Evolutionary conservation across 352 stramenopile genomes (phyloP), one percentile per base, ranked within the genome.

Genomic region (Phytophthora crassamura): DNA sequence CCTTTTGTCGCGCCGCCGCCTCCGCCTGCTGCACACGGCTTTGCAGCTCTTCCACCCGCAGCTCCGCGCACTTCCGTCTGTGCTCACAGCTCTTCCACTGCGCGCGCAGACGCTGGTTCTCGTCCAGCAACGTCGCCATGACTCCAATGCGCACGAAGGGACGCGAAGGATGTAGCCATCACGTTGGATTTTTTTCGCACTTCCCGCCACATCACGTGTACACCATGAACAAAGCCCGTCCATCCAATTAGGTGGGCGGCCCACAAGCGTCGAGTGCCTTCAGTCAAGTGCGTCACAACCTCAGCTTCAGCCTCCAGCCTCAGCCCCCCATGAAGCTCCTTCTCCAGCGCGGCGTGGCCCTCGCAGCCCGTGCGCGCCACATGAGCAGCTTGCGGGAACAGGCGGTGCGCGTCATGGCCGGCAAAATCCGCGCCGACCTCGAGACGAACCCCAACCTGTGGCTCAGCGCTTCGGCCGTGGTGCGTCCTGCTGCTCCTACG

Each of bases 371-470:
- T 40, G 51, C 58, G 43, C 74, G 69, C 15, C 65, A 56, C 46
- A 60, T 88, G 64, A 89, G 81, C 74, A 82, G 78, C 38, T 62
- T 93, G 40, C 73, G 81, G 11, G 84, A 93, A 15, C 79, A 78
- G 52, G 82, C 82, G 3, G 67, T 93, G 47, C 84, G 82, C 42
- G 77, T 78, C 22, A 73, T 89, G 66, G 69, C 80, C 28, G 73
- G 65, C 51, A 88, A 89, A 64, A 69, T 93, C 42, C 78, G 77
- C 46, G 63, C 73, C 7, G 77, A 90, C 57, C 72, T 95, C n/a
- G 85, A 93, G 74, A 78, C 75, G 25, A 95, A 93, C 68, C 74
- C 82, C 43, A 90, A 90, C 58, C 67, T 95, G 33, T 95, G 87
- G 87, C 84, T 95, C 43, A 87, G 87, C 54, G 86, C 76, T 20